These are phyloP conservation scores for Phallus indusiatus DNA, from an alignment of 768 basidiomycete species.

Conservation along the genomic window DNA sequence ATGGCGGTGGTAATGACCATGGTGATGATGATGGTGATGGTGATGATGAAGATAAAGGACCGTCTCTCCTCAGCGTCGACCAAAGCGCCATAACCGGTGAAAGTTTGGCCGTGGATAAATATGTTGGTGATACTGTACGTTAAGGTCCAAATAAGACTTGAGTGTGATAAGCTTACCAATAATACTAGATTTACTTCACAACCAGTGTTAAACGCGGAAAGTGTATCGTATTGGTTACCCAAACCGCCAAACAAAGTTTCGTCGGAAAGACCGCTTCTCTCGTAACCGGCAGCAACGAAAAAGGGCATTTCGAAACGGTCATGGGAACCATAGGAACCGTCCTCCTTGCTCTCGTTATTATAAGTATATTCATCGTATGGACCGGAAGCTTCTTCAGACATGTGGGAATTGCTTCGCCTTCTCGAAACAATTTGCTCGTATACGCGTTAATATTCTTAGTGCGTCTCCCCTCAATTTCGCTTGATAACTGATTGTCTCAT, in stretches of 20 bases:
- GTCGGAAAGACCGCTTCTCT: conserved; percentile 36
- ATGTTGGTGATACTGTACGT: conserved; percentile 31
- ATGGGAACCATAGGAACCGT: conserved; percentile 33
- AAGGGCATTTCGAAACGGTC: conserved; percentile 38
- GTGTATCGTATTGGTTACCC: conserved; percentile 26
- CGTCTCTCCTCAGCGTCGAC: conserved; percentile 32
- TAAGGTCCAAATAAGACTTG: too few species aligned
- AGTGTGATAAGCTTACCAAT: too few species aligned
- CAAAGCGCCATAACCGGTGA: conserved; percentile 41
- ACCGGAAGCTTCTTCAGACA: conserved; percentile 34
- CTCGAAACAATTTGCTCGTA: conserved; percentile 34
- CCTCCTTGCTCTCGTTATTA: conserved; percentile 33
- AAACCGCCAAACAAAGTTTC: conserved; percentile 30
- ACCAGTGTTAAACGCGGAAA: conserved; percentile 28
- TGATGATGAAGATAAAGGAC: conserved; percentile 29
- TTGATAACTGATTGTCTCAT: too few species aligned
- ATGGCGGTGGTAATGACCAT: background rate
- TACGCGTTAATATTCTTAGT: conserved; percentile 34
- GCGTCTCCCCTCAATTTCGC: background rate
- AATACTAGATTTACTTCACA: conserved; percentile 9
- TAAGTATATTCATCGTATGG: conserved; percentile 34
- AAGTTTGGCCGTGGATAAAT: conserved; percentile 38
- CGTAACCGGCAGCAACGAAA: conserved; percentile 29
- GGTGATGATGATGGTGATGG: conserved; percentile 24
- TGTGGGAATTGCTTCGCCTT: conserved; percentile 28